Percentiles rank a stretch among this genome's conserved stretches.
Evolutionary conservation across 192 early-diverging fungal genomes (phyloP).

Genomic region (Gryganskiella cystojenkinii): DNA sequence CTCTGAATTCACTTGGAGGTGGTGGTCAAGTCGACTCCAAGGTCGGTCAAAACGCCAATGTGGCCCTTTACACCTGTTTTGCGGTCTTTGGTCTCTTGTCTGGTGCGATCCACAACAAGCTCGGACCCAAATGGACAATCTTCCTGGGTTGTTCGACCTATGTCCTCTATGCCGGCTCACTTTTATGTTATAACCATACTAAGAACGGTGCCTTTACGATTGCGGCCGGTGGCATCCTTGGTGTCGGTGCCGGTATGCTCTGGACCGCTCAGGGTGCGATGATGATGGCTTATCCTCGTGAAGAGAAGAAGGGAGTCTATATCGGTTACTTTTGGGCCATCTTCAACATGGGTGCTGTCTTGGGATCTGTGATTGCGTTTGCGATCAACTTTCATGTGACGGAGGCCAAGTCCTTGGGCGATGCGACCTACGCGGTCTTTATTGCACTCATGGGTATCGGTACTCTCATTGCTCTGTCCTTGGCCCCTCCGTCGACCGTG

Average conservation of each 20-base stretch:
- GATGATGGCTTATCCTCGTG: slow-evolving; percentile 84
- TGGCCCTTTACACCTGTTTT: slow-evolving; percentile 77
- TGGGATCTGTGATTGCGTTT: slow-evolving; percentile 77
- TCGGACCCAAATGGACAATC: slow-evolving; percentile 72
- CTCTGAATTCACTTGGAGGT: slow-evolving; percentile 59
- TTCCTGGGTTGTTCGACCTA: slow-evolving; percentile 71
- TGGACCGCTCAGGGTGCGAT: slow-evolving; percentile 81
- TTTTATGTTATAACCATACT: slow-evolving; percentile 68
- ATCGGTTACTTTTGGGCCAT: slow-evolving; percentile 86
- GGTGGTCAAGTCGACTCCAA: slow-evolving; percentile 65
- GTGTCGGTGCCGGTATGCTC: slow-evolving; percentile 74
- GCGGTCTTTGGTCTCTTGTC: slow-evolving; percentile 75
- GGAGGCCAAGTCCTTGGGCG: slow-evolving; percentile 56
- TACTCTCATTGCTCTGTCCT: slow-evolving; percentile 57
- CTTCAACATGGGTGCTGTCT: slow-evolving; percentile 77
- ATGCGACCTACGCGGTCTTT: slow-evolving; percentile 77
- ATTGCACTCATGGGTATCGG: slow-evolving; percentile 71
- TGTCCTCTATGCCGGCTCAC: slow-evolving; percentile 79
- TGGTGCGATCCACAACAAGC: slow-evolving; percentile 76
- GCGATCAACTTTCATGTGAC: slow-evolving; percentile 68
- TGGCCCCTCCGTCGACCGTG: slow-evolving; percentile 63
- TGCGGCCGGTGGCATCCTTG: slow-evolving; percentile 76
- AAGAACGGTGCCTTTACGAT: slow-evolving; percentile 65
- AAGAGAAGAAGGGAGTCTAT: slow-evolving; percentile 78
- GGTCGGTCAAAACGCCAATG: slow-evolving; percentile 72